Evolutionary conservation across 257 asterid genomes (phyloP), one percentile per base, ranked within the genome.

Genomic region (Linaria vulgaris): DNA sequence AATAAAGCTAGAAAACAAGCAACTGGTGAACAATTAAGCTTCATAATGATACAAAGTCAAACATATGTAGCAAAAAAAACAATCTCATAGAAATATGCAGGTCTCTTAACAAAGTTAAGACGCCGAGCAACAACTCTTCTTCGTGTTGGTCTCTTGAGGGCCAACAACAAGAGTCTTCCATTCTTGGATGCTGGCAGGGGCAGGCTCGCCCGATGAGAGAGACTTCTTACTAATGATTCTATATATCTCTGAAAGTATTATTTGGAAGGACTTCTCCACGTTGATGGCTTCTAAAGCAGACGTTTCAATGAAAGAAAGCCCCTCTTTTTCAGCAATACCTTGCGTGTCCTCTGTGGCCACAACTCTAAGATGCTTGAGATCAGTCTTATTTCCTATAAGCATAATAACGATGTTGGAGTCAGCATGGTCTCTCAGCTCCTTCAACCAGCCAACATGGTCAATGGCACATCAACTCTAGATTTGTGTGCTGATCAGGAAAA

Each of bases 361-460:
- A 39, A 95, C 95, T 62, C 95, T 76, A 2, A 91, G 96, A 73
- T 91, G 98, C 81, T 86, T 85, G 65, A 91, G 80, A 77, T 91
- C 98, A 1, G 90, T 85, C 74, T 91, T 91, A 20, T 91, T 91
- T 56, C 98, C 96, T 41, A 91, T 83, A 63, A 91, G 92, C 95
- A 85, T 88, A 56, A 88, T 88, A 56, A 91, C 90, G 21, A 88
- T 88, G 85, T 88, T 91, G 39, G 95, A 74, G 61, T 91, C 95
- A 16, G 98, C 98, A 17, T 86, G 96, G 76, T 91, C 96, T 74
- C 97, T 75, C 68, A 91, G 85, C 76, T 91, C 98, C 86, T 88
- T 91, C 85, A 91, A 79, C 98, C 98, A 88, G 45, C 98, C 82
- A 50, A 91, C 88, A 20, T 88, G 88, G 56, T 88, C 96, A 55